A percentile compares a stretch with the other conserved stretches of the same genome.
phyloP scores from a whole-genome alignment of 73 alveolate genomes.

The Effrenium voratum region DNA sequence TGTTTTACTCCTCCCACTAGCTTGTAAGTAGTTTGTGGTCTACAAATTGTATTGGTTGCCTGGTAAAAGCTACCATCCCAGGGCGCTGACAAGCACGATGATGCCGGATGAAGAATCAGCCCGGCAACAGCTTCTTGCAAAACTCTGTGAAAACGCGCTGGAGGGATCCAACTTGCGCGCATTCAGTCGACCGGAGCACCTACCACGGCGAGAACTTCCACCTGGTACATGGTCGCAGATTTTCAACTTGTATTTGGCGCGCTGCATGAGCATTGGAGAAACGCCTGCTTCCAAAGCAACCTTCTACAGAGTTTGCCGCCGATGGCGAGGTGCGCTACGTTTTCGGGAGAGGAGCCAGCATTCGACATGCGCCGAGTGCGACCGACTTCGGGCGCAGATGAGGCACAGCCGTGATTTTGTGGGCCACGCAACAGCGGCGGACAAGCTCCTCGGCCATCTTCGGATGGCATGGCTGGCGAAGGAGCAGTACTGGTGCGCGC shows the following conservation, averaged over 20 bases:
- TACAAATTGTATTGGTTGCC: no score
- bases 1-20: no score
- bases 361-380: not conserved
- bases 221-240: not conserved
- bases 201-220: conserved; percentile 1
- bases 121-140: not conserved
- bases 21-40: no score
- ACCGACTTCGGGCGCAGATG: not conserved
- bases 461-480: not conserved
- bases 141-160: not conserved
- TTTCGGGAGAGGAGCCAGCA: not conserved
- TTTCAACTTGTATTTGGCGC: not conserved
- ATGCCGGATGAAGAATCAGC: not conserved
- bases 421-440: not conserved
- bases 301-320: not conserved
- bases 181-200: not conserved
- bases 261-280: not conserved
- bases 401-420: not conserved
- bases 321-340: not conserved
- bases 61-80: no score
- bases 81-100: no score
- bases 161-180: not conserved
- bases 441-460: conserved; percentile 1
- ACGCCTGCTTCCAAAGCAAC: not conserved
- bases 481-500: conserved; percentile 8